Evolutionary conservation across 2,329 filamentous ascomycete species (phyloP).

Genomic region (Arachnomyces sp.): DNA sequence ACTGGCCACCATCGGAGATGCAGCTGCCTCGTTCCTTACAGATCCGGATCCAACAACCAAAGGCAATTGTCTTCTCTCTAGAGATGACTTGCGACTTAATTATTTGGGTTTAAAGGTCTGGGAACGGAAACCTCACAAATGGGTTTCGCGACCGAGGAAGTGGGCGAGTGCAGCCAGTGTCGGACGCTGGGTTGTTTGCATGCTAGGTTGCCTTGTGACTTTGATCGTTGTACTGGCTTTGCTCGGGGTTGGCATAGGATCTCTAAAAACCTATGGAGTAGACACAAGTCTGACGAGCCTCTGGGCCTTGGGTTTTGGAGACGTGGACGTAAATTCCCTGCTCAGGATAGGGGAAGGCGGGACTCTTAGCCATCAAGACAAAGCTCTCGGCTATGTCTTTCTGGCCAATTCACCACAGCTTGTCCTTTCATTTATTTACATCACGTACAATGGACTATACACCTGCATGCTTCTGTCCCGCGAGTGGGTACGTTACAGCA

Average conservation of each 20-base stretch:
- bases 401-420: conserved; percentile 31
- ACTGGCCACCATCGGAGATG: conserved; percentile 29
- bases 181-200: conserved; percentile 14
- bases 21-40: conserved; percentile 29
- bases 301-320: conserved; percentile 7
- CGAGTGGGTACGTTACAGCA: conserved; percentile 41
- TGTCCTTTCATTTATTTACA: conserved; percentile 28
- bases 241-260: conserved; percentile 2
- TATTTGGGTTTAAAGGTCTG: not conserved
- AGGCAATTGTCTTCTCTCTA: conserved; percentile 17
- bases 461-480: conserved; percentile 40
- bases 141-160: conserved; percentile 6
- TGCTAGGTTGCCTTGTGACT: conserved; percentile 6
- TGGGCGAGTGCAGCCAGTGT: conserved; percentile 11
- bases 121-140: conserved; percentile 2
- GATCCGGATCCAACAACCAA: conserved; percentile 22
- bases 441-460: conserved; percentile 27
- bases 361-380: conserved; percentile 3
- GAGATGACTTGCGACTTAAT: conserved; percentile 1
- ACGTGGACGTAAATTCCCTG: conserved; percentile 1
- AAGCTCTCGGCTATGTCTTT: conserved; percentile 11
- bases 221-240: conserved; percentile 9
- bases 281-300: no score
- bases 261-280: not conserved
- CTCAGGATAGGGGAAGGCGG: no score